These are phyloP conservation scores for Arthrobotrys entomopaga DNA, from an alignment of 2,329 filamentous ascomycete genomes.

Conservation along the genomic window DNA sequence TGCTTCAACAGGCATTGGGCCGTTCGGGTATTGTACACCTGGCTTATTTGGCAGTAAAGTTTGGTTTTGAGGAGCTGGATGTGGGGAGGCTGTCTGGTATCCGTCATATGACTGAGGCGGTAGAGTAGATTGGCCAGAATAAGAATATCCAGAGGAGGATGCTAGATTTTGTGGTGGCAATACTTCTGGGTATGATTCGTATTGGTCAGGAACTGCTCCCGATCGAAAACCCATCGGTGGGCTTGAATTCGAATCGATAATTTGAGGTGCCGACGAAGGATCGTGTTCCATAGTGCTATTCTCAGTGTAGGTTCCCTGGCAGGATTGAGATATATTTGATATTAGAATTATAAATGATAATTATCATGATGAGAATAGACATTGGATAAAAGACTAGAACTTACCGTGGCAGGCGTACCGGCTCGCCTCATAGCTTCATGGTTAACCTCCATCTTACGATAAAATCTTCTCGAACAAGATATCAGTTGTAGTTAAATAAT, in stretches of 20 bases:
- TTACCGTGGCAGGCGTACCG: constrained; percentile 17
- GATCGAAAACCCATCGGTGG: constrained; percentile 43
- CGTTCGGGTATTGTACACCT: constrained; percentile 11
- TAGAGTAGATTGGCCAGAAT: constrained; percentile 17
- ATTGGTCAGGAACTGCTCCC: constrained; percentile 45
- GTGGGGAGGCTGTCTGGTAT: constrained; percentile 20
- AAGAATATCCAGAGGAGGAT: constrained; percentile 23
- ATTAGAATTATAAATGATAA: background rate
- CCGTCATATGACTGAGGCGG: constrained; percentile 12
- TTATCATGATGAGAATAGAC: background rate
- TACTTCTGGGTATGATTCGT: constrained; percentile 51
- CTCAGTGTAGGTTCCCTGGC: constrained; percentile 4
- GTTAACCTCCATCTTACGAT: constrained; percentile 37
- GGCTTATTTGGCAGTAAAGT: constrained; percentile 25
- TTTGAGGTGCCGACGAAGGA: constrained; percentile 36
- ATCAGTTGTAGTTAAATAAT: background rate
- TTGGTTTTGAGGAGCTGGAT: constrained; percentile 16
- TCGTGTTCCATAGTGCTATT: constrained; percentile 38
- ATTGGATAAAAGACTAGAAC: constrained; percentile 1
- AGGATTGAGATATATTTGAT: constrained; percentile 4
- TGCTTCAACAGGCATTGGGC: constrained; percentile 19
- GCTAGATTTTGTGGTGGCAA: constrained; percentile 30
- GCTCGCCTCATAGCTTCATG: constrained; percentile 44
- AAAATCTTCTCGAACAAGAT: background rate
- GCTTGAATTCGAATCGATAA: constrained; percentile 26